Evolutionary conservation across 805 yeast genomes (phyloP).

Genomic region (Candida corydali): DNA sequence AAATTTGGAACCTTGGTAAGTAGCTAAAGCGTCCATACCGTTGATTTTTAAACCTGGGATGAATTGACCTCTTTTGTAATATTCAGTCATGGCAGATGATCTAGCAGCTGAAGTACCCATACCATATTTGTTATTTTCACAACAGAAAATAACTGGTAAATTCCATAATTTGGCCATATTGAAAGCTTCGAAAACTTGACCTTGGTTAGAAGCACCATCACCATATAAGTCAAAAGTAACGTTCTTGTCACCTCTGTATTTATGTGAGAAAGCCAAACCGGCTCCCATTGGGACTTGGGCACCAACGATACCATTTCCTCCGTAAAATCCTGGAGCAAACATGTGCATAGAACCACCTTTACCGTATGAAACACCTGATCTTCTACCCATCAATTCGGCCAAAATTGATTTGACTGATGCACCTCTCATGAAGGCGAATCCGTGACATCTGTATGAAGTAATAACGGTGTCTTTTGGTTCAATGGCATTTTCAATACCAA

Average conservation of each 20-base stretch:
- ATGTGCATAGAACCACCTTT: slow-evolving; percentile 99
- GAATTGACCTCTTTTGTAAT: slow-evolving; percentile 98
- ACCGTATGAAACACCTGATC: slow-evolving; percentile 93
- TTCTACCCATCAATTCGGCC: slow-evolving; percentile 96
- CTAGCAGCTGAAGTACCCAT: slow-evolving; percentile 99
- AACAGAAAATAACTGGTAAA: slow-evolving; percentile 89
- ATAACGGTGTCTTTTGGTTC: slow-evolving; percentile 81
- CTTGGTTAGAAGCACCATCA: slow-evolving; percentile 99
- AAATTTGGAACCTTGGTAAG: slow-evolving; percentile 92
- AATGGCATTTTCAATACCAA: slow-evolving; percentile 95
- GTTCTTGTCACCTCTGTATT: slow-evolving; percentile 74
- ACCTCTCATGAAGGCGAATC: slow-evolving; percentile 96
- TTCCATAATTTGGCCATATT: slow-evolving; percentile 99
- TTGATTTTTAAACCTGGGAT: slow-evolving; percentile 97
- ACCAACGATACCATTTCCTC: slow-evolving; percentile 99
- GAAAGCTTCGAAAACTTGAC: slow-evolving; percentile 96
- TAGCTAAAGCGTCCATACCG: slow-evolving; percentile 97
- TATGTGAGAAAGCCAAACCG: slow-evolving; percentile 97
- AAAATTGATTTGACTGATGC: slow-evolving; percentile 83
- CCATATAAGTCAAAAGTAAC: slow-evolving; percentile 91
- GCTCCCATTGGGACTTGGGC: slow-evolving; percentile 99
- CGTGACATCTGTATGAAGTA: slow-evolving; percentile 98
- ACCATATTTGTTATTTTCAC: slow-evolving; percentile 99
- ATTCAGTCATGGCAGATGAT: slow-evolving; percentile 94
- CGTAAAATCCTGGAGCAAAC: slow-evolving; percentile 93